Conservation (phyloP, 768 basidiomycete species). For the Pleurotus salmoneostramineus region DNA sequence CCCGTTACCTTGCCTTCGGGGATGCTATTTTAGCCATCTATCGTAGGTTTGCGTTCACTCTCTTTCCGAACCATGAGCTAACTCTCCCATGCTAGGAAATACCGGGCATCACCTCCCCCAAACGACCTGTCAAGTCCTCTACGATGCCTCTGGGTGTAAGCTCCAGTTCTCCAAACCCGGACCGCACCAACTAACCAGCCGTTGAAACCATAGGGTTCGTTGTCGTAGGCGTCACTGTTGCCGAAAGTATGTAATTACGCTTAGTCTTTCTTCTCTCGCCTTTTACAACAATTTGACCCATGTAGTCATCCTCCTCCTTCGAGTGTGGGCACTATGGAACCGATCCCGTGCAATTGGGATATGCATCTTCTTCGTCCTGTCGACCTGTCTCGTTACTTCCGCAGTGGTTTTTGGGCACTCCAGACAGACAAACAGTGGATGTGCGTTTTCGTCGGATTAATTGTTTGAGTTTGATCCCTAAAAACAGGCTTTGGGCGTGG, state of each 20-base stretch:
- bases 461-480: too few relatives aligned
- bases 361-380: not conserved
- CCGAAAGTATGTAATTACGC: not conserved
- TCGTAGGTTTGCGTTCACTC: not conserved
- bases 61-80: not conserved
- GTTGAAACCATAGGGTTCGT: not conserved
- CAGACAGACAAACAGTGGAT: not conserved
- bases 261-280: not conserved
- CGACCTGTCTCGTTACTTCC: not conserved
- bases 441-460: not conserved
- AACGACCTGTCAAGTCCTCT: not conserved
- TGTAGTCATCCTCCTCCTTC: not conserved
- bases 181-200: not conserved
- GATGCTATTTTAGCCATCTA: not conserved
- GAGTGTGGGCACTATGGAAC: not conserved
- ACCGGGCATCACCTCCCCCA: not conserved
- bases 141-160: not conserved
- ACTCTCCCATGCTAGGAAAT: not conserved
- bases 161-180: not conserved
- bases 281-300: not conserved
- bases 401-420: not conserved
- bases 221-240: not conserved
- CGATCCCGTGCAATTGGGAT: not conserved
- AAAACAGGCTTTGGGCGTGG: too few relatives aligned
- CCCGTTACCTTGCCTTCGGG: constrained; percentile 3